phyloP scores from a whole-genome alignment of 2,329 filamentous ascomycete genomes.

The Alternaria longipes region DNA sequence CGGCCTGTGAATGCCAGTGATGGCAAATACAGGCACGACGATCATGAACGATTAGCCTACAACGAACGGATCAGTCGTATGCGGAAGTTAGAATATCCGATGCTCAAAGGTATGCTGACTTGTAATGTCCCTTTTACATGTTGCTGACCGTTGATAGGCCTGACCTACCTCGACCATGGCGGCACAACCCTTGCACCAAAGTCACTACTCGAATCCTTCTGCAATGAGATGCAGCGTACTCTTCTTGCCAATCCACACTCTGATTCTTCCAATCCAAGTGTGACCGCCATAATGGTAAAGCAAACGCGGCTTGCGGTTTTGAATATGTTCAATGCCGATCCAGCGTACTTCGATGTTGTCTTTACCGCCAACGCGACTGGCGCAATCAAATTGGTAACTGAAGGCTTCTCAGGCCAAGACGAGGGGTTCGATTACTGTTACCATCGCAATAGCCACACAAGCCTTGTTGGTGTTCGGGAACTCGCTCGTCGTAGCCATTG shows the following conservation, averaged over 20 bases:
- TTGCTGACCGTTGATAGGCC: slow-evolving; percentile 13
- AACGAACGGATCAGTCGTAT: slow-evolving; percentile 23
- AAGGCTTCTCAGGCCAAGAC: slow-evolving; percentile 72
- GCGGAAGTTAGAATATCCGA: slow-evolving; percentile 35
- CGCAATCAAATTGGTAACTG: slow-evolving; percentile 83
- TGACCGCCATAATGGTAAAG: slow-evolving; percentile 66
- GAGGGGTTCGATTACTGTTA: slow-evolving; percentile 81
- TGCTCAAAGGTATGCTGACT: slow-evolving; percentile 33
- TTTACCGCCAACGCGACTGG: slow-evolving; percentile 96
- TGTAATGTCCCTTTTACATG: neutral
- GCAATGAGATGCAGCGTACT: slow-evolving; percentile 62
- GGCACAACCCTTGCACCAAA: slow-evolving; percentile 58
- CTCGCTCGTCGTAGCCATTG: slow-evolving; percentile 71
- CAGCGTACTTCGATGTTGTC: slow-evolving; percentile 82
- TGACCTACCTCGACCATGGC: slow-evolving; percentile 62
- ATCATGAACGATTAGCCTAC: slow-evolving; percentile 19
- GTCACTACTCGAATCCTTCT: slow-evolving; percentile 66
- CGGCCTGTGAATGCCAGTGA: neutral
- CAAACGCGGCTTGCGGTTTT: slow-evolving; percentile 59
- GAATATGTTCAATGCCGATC: slow-evolving; percentile 80
- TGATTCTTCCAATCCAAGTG: slow-evolving; percentile 65
- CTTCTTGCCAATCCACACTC: slow-evolving; percentile 77
- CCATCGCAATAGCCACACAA: slow-evolving; percentile 85
- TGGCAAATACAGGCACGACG: neutral
- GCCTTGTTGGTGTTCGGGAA: slow-evolving; percentile 79